phyloP scores from a whole-genome alignment of 2,329 filamentous ascomycete species.

The Chlorencoelia australis region DNA sequence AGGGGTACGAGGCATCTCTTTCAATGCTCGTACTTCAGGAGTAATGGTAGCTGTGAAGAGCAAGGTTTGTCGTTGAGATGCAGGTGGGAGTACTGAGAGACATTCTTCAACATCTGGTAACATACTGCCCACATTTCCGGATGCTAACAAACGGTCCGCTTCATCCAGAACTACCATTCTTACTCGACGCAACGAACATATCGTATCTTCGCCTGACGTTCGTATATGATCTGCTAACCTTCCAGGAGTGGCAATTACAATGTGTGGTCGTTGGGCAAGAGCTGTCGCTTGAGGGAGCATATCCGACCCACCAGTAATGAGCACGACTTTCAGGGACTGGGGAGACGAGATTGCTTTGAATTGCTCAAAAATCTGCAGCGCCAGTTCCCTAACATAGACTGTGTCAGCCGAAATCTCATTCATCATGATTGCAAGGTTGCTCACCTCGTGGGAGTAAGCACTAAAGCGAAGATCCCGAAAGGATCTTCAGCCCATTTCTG shows the following conservation, averaged over 20 bases:
- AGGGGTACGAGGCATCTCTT: constrained; percentile 60
- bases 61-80: constrained; percentile 75
- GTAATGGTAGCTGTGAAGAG: constrained; percentile 96
- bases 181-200: constrained; percentile 68
- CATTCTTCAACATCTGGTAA: constrained; percentile 10
- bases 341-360: constrained; percentile 85
- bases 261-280: constrained; percentile 70
- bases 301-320: constrained; percentile 88
- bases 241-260: constrained; percentile 91
- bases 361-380: constrained; percentile 93
- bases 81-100: constrained; percentile 68
- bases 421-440: constrained; percentile 4
- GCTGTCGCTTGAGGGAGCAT: constrained; percentile 86
- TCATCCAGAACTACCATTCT: constrained; percentile 90
- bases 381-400: constrained; percentile 58
- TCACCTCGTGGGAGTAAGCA: constrained; percentile 78
- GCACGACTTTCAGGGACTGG: constrained; percentile 74
- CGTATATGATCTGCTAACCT: constrained; percentile 88
- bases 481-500: constrained; percentile 92
- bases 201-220: constrained; percentile 83
- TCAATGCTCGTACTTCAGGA: constrained; percentile 78
- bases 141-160: constrained; percentile 77
- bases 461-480: constrained; percentile 77
- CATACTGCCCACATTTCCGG: constrained; percentile 35
- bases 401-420: constrained; percentile 9